These are phyloP conservation scores for Aspergillus panamensis DNA, from an alignment of 495 filamentous ascomycete species.

Conservation along the genomic window DNA sequence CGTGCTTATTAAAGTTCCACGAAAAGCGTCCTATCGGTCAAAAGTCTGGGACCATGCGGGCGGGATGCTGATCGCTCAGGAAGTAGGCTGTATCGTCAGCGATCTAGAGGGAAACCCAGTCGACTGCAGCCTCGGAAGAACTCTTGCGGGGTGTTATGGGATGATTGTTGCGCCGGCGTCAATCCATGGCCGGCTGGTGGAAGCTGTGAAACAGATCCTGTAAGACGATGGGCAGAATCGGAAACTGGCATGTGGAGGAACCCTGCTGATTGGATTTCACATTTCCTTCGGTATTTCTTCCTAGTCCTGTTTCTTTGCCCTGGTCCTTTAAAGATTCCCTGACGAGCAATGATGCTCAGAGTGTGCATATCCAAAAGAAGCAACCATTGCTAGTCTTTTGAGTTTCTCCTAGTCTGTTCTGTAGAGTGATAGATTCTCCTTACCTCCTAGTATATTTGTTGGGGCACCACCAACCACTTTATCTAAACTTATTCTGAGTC, in stretches of 20 bases:
- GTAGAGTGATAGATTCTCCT: not conserved
- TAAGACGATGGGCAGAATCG: conserved; percentile 2
- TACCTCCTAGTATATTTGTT: not conserved
- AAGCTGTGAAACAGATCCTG: conserved; percentile 33
- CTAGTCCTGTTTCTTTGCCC: not conserved
- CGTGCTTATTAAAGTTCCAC: conserved; percentile 60
- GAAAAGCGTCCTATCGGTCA: conserved; percentile 46
- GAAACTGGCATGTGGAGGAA: not conserved
- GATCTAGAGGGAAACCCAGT: conserved; percentile 53
- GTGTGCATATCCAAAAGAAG: not conserved
- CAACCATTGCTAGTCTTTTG: not conserved
- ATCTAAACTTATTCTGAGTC: not conserved
- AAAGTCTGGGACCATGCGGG: conserved; percentile 73
- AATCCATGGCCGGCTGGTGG: conserved; percentile 36
- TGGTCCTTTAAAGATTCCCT: not conserved
- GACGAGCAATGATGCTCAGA: not conserved
- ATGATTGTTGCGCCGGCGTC: conserved; percentile 44
- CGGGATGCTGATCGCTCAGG: conserved; percentile 63
- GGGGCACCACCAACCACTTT: not conserved
- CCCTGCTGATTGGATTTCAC: not conserved
- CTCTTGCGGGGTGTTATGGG: conserved; percentile 37
- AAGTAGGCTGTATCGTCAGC: conserved; percentile 60
- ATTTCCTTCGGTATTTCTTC: not conserved
- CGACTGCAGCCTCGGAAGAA: conserved; percentile 41
- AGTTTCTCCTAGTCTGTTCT: not conserved